Evolutionary conservation across 345 rosid species (phyloP).

Genomic region (Toxicodendron radicans): DNA sequence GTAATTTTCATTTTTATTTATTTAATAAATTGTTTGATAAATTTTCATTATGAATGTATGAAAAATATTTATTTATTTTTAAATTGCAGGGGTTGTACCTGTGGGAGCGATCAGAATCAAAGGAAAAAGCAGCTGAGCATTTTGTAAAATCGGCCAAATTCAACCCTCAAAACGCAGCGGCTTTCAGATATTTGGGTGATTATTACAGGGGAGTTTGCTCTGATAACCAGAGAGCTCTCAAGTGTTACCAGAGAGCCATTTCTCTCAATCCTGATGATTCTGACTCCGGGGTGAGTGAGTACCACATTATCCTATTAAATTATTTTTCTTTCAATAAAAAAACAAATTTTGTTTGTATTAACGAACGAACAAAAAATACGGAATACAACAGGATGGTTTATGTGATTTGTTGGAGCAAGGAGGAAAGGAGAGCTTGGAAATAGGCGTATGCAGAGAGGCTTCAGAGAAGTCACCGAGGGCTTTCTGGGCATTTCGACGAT

Average conservation of each 20-base stretch:
- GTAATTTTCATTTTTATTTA: slow-evolving; percentile 30
- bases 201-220: slow-evolving; percentile 47
- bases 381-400: slow-evolving; percentile 51
- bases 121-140: slow-evolving; percentile 71
- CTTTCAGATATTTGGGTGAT: slow-evolving; percentile 80
- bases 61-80: no score
- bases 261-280: slow-evolving; percentile 65
- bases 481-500: slow-evolving; percentile 86
- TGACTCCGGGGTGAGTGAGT: slow-evolving; percentile 50
- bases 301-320: neutral
- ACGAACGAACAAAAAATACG: neutral
- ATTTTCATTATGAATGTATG: neutral
- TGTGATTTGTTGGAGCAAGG: slow-evolving; percentile 73
- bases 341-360: neutral
- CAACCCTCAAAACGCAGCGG: slow-evolving; percentile 61
- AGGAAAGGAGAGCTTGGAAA: slow-evolving; percentile 73
- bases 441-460: slow-evolving; percentile 72
- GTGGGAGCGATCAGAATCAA: slow-evolving; percentile 52
- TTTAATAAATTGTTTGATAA: neutral
- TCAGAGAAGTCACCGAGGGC: slow-evolving; percentile 85
- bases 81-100: slow-evolving; percentile 59
- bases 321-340: neutral
- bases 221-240: slow-evolving; percentile 73
- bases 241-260: slow-evolving; percentile 89
- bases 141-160: slow-evolving; percentile 68